phyloP scores from a whole-genome alignment of 805 yeast species.

The Yarrowia porcina region DNA sequence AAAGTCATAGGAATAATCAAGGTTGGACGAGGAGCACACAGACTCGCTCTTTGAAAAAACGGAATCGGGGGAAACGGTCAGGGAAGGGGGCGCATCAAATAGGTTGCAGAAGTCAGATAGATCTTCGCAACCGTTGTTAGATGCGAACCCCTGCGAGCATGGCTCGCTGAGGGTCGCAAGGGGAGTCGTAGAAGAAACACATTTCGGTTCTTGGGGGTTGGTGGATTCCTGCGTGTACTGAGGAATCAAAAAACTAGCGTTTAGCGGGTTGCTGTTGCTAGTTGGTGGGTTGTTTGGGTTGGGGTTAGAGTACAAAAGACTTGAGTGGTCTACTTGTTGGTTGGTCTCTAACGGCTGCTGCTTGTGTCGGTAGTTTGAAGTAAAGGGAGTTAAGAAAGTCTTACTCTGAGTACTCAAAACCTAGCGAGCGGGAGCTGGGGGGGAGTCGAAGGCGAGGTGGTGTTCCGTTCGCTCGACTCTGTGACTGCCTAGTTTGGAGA shows the following conservation, averaged over 20 bases:
- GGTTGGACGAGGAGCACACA: constrained; percentile 23
- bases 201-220: constrained; percentile 1
- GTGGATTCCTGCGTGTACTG: constrained; percentile 7
- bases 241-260: constrained; percentile 25
- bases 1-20: constrained; percentile 17
- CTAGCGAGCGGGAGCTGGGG: constrained; percentile 19
- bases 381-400: constrained; percentile 21
- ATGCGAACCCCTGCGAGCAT: background rate
- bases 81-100: constrained; percentile 17
- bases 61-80: constrained; percentile 20
- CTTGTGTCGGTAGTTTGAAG: constrained; percentile 24
- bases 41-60: constrained; percentile 23
- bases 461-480: constrained; percentile 26
- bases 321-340: constrained; percentile 15
- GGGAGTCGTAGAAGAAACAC: constrained; percentile 15
- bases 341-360: constrained; percentile 19
- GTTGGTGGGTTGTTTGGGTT: background rate
- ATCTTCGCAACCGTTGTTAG: background rate
- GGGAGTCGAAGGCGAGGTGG: constrained; percentile 26
- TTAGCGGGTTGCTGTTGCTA: constrained; percentile 23
- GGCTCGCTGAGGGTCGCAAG: background rate
- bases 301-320: constrained; percentile 19
- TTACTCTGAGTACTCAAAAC: constrained; percentile 25
- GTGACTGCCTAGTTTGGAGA: constrained; percentile 11
- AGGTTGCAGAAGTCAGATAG: constrained; percentile 14